Evolutionary conservation across 116 monocot species (phyloP), one percentile per base, ranked within the genome.

Genomic region (Cymodocea nodosa): DNA sequence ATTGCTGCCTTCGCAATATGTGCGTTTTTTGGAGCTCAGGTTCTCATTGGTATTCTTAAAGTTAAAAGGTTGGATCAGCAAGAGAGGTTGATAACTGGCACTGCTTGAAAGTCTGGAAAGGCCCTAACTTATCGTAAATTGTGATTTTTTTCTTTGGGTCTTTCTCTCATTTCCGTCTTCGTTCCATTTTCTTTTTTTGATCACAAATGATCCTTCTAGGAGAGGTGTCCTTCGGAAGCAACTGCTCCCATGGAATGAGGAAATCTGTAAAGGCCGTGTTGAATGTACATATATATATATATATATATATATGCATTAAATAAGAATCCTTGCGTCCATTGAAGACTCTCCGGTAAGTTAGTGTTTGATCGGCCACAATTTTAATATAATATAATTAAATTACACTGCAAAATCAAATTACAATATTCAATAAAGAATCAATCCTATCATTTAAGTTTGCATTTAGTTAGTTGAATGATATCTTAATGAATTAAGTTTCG

Each of bases 31-130:
- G 94, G 90, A 50, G 35, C 74, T 18, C 94, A 87, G 79, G 79
- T 90, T 35, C 87, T 94, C 51, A 20, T 90, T 39, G 87, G 94
- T 22, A 71, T 94, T 58, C 67, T 94, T 20, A 94, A 85, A 56
- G 80, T 90, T 6, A 94, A 87, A 50, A 90, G 75, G 63, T 70
- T 94, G 54, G 90, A 90, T 65, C 82, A 85, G 59, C 82, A 73
- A 60, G 90, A 94, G 70, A 89, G 81, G 70, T 61, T 94, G 68
- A 84, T 94, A 56, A 89, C 87, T 2, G 94, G 90, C 68, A 94
- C 90, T 22, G 94, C 94, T 61, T 94, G 74, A 84, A 24, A 50
- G 40, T 8, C 12, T 54, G 54, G 11, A 35, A 20, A 64, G 36
- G 62, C 18, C 37, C 34, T 36, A 40, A 15, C 50, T 34, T 2